phyloP scores from a whole-genome alignment of 148 eudicot species.

The Camellia lanceoleosa region DNA sequence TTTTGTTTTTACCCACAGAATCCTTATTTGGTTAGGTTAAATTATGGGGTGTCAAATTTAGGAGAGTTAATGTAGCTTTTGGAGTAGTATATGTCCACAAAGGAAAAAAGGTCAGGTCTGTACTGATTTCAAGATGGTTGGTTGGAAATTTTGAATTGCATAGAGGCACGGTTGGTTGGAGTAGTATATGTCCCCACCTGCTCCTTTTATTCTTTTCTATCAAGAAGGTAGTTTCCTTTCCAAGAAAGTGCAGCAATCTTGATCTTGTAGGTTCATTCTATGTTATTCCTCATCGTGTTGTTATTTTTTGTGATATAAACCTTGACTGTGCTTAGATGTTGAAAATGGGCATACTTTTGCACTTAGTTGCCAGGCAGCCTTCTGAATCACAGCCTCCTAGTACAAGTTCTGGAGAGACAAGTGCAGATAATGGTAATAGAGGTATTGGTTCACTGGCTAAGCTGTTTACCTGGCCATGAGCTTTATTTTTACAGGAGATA shows the following conservation, averaged over 20 bases:
- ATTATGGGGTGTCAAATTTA: neutral
- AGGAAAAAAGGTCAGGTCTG: neutral
- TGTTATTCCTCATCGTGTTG: neutral
- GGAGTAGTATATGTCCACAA: neutral
- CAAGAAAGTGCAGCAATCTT: neutral
- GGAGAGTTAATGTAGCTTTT: neutral
- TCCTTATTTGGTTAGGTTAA: neutral
- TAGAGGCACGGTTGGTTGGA: no score
- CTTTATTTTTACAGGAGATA: neutral
- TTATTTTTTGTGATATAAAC: neutral
- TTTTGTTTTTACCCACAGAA: no score
- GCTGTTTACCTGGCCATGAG: neutral
- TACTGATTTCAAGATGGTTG: neutral
- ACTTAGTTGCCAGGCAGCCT: constrained; percentile 84
- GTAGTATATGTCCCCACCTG: no score
- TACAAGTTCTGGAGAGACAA: constrained; percentile 36
- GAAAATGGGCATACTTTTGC: constrained; percentile 90
- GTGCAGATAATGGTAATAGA: constrained; percentile 36
- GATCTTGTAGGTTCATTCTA: neutral
- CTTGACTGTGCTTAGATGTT: constrained; percentile 63
- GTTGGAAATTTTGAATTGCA: neutral
- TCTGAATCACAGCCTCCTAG: constrained; percentile 57
- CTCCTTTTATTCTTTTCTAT: neutral
- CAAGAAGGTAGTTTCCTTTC: neutral
- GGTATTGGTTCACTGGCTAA: constrained; percentile 28